Conservation (phyloP, 495 filamentous ascomycete genomes). For the Tuber melanosporum region DNA sequence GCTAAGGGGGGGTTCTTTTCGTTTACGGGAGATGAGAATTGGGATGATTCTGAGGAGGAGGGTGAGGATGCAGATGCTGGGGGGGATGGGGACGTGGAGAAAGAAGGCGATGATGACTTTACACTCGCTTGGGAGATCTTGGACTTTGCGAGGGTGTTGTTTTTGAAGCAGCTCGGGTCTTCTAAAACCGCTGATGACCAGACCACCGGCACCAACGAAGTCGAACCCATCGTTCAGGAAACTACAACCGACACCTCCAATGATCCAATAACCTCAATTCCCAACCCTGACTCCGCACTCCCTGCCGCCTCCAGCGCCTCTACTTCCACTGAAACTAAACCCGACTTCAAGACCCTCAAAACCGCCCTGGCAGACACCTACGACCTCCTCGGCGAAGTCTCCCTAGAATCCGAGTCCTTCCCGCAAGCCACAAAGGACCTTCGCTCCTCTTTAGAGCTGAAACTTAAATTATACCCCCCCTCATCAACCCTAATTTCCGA, state of each 20-base stretch:
- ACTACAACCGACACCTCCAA: slow-evolving; percentile 46
- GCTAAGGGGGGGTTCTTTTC: slow-evolving; percentile 64
- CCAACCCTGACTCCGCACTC: slow-evolving; percentile 4
- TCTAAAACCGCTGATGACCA: slow-evolving; percentile 2
- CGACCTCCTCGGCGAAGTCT: slow-evolving; percentile 70
- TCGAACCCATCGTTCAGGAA: slow-evolving; percentile 40
- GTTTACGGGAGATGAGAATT: slow-evolving; percentile 91
- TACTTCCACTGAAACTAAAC: background rate
- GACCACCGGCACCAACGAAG: slow-evolving; percentile 47
- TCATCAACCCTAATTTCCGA: slow-evolving; percentile 82
- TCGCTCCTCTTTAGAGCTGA: slow-evolving; percentile 65
- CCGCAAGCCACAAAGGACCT: slow-evolving; percentile 72
- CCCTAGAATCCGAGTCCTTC: slow-evolving; percentile 83
- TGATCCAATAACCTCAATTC: slow-evolving; percentile 44
- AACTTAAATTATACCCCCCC: slow-evolving; percentile 64
- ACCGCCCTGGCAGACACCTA: slow-evolving; percentile 64
- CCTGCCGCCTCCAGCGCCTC: background rate
- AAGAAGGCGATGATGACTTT: slow-evolving; percentile 78
- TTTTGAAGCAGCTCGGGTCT: slow-evolving; percentile 52
- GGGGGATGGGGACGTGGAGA: slow-evolving; percentile 45
- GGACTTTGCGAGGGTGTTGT: slow-evolving; percentile 80
- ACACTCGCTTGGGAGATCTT: slow-evolving; percentile 84
- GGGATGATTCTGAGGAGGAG: slow-evolving; percentile 64
- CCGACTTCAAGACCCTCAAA: slow-evolving; percentile 20
- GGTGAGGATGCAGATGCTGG: slow-evolving; percentile 25